Percentiles rank a stretch among this genome's conserved stretches.
These are phyloP conservation scores for Macaranga tanarius DNA, from an alignment of 441 rosid genomes.

Conservation along the genomic window DNA sequence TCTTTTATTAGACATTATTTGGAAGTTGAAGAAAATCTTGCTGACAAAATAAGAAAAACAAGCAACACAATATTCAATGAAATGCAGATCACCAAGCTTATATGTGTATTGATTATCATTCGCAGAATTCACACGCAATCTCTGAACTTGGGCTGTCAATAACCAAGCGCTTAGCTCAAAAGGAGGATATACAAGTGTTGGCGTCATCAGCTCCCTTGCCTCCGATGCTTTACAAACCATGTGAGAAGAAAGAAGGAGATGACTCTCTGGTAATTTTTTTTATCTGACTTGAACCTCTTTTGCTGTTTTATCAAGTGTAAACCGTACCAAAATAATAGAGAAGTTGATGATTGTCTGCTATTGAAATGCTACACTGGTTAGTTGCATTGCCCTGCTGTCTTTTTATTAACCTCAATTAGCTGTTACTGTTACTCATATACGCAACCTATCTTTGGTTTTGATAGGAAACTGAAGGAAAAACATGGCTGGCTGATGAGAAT, in stretches of 20 bases:
- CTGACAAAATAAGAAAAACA: conserved; percentile 3
- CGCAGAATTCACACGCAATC: conserved; percentile 90
- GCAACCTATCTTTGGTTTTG: conserved; percentile 10
- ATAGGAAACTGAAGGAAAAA: conserved; percentile 58
- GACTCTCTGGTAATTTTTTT: conserved; percentile 58
- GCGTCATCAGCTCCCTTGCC: conserved; percentile 59
- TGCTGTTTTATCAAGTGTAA: background rate
- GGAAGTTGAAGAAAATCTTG: conserved; percentile 1
- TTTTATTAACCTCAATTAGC: background rate
- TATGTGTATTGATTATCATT: conserved; percentile 25
- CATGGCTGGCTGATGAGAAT: conserved; percentile 91
- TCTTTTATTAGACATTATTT: background rate
- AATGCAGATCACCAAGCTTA: conserved; percentile 20
- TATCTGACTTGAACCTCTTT: conserved; percentile 9
- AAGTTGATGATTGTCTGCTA: conserved; percentile 4
- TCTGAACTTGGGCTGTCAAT: conserved; percentile 90
- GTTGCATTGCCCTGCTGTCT: background rate
- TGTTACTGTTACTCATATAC: background rate
- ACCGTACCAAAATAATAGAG: background rate
- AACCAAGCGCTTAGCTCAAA: conserved; percentile 53
- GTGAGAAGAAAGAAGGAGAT: conserved; percentile 59
- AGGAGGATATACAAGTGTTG: conserved; percentile 48
- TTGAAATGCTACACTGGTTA: conserved; percentile 6
- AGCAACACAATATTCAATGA: background rate
- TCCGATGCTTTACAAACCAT: conserved; percentile 56